Percentiles rank a stretch among this genome's conserved stretches.
Evolutionary conservation across 768 basidiomycete genomes (phyloP).

Genomic region (Hortiboletus campestris): DNA sequence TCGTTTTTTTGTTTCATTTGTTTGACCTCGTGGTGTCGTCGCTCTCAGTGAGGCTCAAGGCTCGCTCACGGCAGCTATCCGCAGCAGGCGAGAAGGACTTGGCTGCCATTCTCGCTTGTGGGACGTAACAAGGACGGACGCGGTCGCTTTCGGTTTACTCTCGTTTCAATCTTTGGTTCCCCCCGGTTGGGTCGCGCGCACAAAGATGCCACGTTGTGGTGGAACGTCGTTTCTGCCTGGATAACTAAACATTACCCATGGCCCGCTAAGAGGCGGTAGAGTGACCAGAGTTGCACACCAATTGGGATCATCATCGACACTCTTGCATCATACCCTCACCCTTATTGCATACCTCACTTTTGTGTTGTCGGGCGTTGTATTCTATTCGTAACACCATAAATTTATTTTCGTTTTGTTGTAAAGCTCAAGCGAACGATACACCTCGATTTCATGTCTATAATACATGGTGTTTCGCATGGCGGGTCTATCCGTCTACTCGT

Average conservation of each 20-base stretch:
- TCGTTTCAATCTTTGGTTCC: neutral
- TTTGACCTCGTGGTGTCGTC: conserved; percentile 6
- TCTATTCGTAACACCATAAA: neutral
- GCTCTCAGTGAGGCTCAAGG: conserved; percentile 81
- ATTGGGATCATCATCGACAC: neutral
- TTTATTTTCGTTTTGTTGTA: neutral
- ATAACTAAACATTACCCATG: conserved; percentile 18
- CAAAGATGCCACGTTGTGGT: conserved; percentile 1
- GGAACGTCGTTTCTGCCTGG: conserved; percentile 9
- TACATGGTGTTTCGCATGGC: conserved; percentile 12
- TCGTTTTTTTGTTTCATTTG: conserved; percentile 11
- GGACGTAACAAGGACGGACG: conserved; percentile 18
- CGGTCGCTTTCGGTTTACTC: neutral
- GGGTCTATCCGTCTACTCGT: conserved; percentile 53
- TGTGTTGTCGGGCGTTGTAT: conserved; percentile 5
- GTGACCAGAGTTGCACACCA: conserved; percentile 2
- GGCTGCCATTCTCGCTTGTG: conserved; percentile 57
- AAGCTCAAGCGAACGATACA: neutral
- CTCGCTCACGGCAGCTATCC: conserved; percentile 79
- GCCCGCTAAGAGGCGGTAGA: conserved; percentile 27
- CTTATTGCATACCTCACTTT: conserved; percentile 20
- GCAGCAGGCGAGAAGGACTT: conserved; percentile 87
- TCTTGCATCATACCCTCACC: conserved; percentile 26
- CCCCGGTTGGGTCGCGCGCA: conserved; percentile 1
- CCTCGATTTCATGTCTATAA: conserved; percentile 12